Conservation (phyloP, 352 stramenopile species). For the Phytophthora pinifolia region DNA sequence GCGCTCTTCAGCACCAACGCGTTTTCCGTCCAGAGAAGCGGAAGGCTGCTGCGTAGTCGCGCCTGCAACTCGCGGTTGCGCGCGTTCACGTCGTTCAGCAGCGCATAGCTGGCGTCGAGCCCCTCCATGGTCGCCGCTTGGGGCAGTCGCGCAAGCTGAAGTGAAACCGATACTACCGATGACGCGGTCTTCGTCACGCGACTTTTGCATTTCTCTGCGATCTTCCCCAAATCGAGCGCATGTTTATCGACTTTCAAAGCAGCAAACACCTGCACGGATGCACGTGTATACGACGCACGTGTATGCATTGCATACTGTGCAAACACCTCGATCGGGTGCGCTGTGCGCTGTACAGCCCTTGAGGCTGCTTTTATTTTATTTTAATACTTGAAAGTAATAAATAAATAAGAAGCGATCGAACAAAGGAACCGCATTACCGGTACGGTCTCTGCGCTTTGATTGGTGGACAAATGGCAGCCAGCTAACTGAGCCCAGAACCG, state of each 20-base stretch:
- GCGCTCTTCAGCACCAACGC: slow-evolving; percentile 43
- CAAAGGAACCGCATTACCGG: not conserved
- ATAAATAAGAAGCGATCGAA: no score
- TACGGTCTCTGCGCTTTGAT: slow-evolving; percentile 13
- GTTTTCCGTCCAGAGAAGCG: slow-evolving; percentile 51
- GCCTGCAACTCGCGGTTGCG: slow-evolving; percentile 48
- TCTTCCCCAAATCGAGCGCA: slow-evolving; percentile 12
- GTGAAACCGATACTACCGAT: slow-evolving; percentile 5
- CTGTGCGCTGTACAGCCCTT: not conserved
- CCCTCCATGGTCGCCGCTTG: slow-evolving; percentile 11
- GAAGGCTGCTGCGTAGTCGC: slow-evolving; percentile 46
- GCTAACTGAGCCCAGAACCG: slow-evolving; percentile 6
- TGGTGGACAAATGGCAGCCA: slow-evolving; percentile 17
- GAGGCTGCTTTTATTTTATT: not conserved
- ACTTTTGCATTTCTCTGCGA: slow-evolving; percentile 18
- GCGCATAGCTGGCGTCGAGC: slow-evolving; percentile 55
- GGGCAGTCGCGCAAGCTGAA: slow-evolving; percentile 4
- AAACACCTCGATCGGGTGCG: not conserved
- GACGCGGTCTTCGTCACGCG: not conserved
- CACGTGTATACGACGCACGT: slow-evolving; percentile 1
- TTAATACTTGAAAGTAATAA: no score
- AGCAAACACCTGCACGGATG: no score
- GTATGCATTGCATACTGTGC: slow-evolving; percentile 10
- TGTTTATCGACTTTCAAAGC: slow-evolving; percentile 3
- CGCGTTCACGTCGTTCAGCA: slow-evolving; percentile 53